phyloP scores from a whole-genome alignment of 179 eudicot species.

The Beta lomatogona region DNA sequence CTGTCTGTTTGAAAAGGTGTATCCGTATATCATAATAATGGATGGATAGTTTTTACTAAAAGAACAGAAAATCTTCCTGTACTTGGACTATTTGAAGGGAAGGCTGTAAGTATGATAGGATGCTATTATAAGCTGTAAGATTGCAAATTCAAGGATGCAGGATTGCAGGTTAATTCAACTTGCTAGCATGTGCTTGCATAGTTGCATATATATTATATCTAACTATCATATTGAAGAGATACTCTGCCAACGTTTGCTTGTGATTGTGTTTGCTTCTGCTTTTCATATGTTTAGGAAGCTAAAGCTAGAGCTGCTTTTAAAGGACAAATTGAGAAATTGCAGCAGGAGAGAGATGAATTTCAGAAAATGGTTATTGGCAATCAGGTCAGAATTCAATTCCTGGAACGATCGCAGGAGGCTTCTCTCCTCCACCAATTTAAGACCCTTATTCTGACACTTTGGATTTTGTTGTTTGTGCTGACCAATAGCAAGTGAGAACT shows the following conservation, averaged over 20 bases:
- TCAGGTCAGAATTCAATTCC: constrained; percentile 53
- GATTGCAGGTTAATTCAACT: background rate
- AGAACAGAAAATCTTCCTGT: background rate
- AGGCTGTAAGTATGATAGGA: background rate
- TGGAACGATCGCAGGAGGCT: background rate
- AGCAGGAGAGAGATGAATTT: constrained; percentile 92
- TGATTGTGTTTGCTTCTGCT: constrained; percentile 7
- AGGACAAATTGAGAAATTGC: constrained; percentile 89
- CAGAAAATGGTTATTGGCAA: constrained; percentile 97
- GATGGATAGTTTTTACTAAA: background rate
- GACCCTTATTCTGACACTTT: constrained; percentile 17
- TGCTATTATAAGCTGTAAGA: constrained; percentile 6
- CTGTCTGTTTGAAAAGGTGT: background rate
- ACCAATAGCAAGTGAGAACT: constrained; percentile 81
- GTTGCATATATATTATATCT: background rate
- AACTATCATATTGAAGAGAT: background rate
- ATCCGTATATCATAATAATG: background rate
- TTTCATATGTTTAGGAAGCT: constrained; percentile 65
- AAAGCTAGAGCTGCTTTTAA: constrained; percentile 82
- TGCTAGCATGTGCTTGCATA: background rate
- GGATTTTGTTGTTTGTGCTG: constrained; percentile 18
- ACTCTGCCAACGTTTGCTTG: background rate
- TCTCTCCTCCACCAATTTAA: background rate
- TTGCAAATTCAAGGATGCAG: constrained; percentile 15
- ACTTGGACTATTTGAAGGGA: background rate